A percentile compares a stretch with the other conserved stretches of the same genome.
Conservation (phyloP, 176 grass and related monocot genomes). For the Bothriochloa decipiens region DNA sequence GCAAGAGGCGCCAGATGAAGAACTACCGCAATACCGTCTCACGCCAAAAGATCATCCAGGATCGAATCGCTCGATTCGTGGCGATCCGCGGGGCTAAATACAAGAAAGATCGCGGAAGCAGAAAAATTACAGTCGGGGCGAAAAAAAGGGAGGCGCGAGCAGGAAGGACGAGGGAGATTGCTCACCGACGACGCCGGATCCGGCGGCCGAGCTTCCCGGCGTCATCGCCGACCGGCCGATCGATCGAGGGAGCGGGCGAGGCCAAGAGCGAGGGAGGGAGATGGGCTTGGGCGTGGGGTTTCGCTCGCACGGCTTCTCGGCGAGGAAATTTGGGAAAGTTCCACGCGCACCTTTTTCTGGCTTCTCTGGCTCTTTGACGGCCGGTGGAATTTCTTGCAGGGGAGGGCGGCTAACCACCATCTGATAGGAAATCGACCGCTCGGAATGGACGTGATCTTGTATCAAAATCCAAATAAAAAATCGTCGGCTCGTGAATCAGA, state of each 20-base stretch:
- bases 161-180: not conserved
- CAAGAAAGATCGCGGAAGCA: not conserved
- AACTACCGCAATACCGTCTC: not conserved
- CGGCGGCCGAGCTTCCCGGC: slow-evolving; percentile 67
- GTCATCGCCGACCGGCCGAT: slow-evolving; percentile 52
- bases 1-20: not conserved
- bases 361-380: not conserved
- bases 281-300: slow-evolving; percentile 1
- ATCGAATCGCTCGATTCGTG: not conserved
- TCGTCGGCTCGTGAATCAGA: not conserved
- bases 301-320: not conserved
- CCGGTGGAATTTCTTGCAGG: not conserved
- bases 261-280: not conserved
- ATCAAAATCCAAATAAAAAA: not conserved
- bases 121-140: not conserved
- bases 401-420: not conserved
- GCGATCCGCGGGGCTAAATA: not conserved
- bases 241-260: not conserved
- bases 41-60: not conserved
- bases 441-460: not conserved
- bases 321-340: slow-evolving; percentile 25
- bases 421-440: not conserved
- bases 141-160: not conserved
- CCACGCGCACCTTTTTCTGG: slow-evolving; percentile 6
- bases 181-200: slow-evolving; percentile 83